phyloP scores from a whole-genome alignment of 805 yeast species.

The Cyberlindnera japonica region DNA sequence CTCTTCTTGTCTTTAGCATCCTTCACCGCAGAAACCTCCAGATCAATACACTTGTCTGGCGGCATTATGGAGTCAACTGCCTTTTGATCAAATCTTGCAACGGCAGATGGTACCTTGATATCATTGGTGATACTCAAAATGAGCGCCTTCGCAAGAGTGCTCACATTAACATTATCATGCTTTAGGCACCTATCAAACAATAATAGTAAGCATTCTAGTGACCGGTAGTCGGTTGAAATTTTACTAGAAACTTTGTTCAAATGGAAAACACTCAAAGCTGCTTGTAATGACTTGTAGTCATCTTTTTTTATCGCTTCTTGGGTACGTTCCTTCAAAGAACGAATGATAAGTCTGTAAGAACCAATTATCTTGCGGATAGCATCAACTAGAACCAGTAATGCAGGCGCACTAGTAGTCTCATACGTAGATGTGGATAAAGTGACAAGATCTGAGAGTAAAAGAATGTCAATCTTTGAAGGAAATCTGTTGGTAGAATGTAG shows the following conservation, averaged over 20 bases:
- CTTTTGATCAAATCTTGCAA: conserved; percentile 48
- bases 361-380: conserved; percentile 70
- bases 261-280: conserved; percentile 56
- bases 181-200: conserved; percentile 52
- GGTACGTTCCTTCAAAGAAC: conserved; percentile 45
- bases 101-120: conserved; percentile 47
- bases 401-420: conserved; percentile 62
- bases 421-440: conserved; percentile 65
- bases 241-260: conserved; percentile 56
- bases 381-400: conserved; percentile 63
- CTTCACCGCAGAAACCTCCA: conserved; percentile 55
- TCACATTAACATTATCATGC: conserved; percentile 54
- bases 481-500: conserved; percentile 70
- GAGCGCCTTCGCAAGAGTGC: conserved; percentile 49
- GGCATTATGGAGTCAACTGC: conserved; percentile 49
- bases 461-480: conserved; percentile 61
- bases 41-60: conserved; percentile 52
- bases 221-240: conserved; percentile 53
- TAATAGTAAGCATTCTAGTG: conserved; percentile 44
- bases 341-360: conserved; percentile 53
- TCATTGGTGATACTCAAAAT: conserved; percentile 39
- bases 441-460: conserved; percentile 63
- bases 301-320: conserved; percentile 44
- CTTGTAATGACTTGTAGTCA: conserved; percentile 56
- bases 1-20: conserved; percentile 63